A percentile compares a stretch with the other conserved stretches of the same genome.
Conservation (phyloP, 2,329 filamentous ascomycete species). For the Scedosporium minutisporum region DNA sequence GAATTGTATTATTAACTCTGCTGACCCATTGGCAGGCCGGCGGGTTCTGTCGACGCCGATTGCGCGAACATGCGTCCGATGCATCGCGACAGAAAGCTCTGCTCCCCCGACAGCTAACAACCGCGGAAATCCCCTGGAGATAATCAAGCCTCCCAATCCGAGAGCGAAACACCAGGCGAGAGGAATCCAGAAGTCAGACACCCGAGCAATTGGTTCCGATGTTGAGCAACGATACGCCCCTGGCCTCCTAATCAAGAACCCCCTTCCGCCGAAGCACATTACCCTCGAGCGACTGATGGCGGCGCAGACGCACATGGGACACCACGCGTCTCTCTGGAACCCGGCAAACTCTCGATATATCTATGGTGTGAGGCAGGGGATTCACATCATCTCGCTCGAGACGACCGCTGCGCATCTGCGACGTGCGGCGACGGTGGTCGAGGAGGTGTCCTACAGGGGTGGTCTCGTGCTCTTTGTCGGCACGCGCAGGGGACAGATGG, state of each 20-base stretch:
- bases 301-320: slow-evolving; percentile 79
- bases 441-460: slow-evolving; percentile 72
- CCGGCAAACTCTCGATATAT: slow-evolving; percentile 91
- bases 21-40: slow-evolving; percentile 32
- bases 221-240: slow-evolving; percentile 53
- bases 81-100: slow-evolving; percentile 22
- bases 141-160: neutral
- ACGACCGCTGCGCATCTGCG: slow-evolving; percentile 79
- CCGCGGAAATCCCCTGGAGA: slow-evolving; percentile 26
- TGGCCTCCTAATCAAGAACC: slow-evolving; percentile 56
- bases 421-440: slow-evolving; percentile 85
- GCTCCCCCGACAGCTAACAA: slow-evolving; percentile 17
- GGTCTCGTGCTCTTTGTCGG: slow-evolving; percentile 88
- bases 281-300: slow-evolving; percentile 87
- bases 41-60: slow-evolving; percentile 38
- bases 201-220: slow-evolving; percentile 36
- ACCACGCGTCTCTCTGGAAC: slow-evolving; percentile 88
- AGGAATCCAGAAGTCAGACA: slow-evolving; percentile 23
- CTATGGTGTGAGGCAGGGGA: slow-evolving; percentile 75
- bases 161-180: neutral
- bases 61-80: slow-evolving; percentile 28
- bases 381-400: slow-evolving; percentile 91
- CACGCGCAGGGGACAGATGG: slow-evolving; percentile 71
- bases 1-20: slow-evolving; percentile 6
- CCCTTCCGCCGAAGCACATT: slow-evolving; percentile 68